Evolutionary conservation across 2,329 filamentous ascomycete species (phyloP), one percentile per base, ranked within the genome.

Genomic region (Orbilia brochopaga): DNA sequence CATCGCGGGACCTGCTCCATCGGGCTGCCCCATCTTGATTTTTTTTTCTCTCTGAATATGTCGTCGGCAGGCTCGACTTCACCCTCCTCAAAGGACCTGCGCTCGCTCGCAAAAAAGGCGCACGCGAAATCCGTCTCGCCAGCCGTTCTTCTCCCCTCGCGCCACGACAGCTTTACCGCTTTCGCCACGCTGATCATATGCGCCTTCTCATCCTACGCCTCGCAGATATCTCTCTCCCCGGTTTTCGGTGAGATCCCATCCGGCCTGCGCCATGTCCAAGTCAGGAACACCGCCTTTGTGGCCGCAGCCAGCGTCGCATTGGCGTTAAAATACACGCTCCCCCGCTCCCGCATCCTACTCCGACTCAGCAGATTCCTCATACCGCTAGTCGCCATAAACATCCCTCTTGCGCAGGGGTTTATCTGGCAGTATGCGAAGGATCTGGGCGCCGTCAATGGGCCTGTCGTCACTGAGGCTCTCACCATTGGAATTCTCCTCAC

Each of bases 231-330:
- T 42, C 83, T 97, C 35, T 90, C 91, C 19, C 94, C 94, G 1
- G 89, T 95, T 10, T 97, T 95, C 79, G 94, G 94, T 58, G 87
- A 88, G 15, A 90, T 96, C 40, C 90, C 93, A 0, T 83, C 91
- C 0, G 84, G 86, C 0, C 82, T 88, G 74, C 89, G 88, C 79
- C 93, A 97, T 78, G 81, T 83, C 57, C 85, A 85, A 77, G 83
- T 87, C 70, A 72, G 65, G 32, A 81, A 91, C 73, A 87, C 87
- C 75, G 81, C 85, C 2, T 87, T 86, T 27, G 86, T 87, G 72
- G 88, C 92, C 73, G 79, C 87, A 15, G 91, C 91, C 35, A 90
- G 90, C 85, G 84, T 90, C 7, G 83, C 84, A 24, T 80, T 89
- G 73, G 67, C 55, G 10, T 57, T 72, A 23, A 72, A 72, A 57